Conservation (phyloP, 305 asterid species). For the Fraxinus floribunda region DNA sequence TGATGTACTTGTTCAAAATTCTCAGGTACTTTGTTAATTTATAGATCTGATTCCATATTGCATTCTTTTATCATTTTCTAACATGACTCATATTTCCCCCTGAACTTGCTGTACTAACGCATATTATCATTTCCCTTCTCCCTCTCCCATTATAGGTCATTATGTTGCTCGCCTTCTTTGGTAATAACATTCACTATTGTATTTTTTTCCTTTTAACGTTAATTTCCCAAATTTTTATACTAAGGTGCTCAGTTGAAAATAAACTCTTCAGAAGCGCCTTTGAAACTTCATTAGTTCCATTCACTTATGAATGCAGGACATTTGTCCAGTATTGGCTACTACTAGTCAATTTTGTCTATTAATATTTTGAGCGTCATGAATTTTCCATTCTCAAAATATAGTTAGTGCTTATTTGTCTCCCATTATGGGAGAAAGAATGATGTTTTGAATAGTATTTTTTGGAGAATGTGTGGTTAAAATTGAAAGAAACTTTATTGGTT, state of each 20-base stretch:
- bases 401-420: too few relatives aligned
- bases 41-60: background rate
- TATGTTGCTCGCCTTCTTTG: background rate
- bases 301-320: background rate
- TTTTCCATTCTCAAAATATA: background rate
- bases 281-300: background rate
- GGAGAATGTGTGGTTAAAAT: too few relatives aligned
- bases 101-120: background rate
- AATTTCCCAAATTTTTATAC: background rate
- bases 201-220: background rate
- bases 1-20: constrained; percentile 89
- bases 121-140: background rate
- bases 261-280: background rate
- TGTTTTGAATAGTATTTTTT: too few relatives aligned
- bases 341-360: background rate
- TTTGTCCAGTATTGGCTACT: background rate
- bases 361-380: background rate
- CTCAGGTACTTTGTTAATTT: constrained; percentile 60
- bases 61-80: background rate
- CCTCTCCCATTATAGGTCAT: background rate
- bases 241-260: background rate
- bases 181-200: background rate
- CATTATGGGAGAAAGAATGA: too few relatives aligned
- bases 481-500: too few relatives aligned
- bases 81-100: background rate